Base-by-base conservation (phyloP, 352 stramenopile genomes). In the Globisporangium canariense region DNA sequence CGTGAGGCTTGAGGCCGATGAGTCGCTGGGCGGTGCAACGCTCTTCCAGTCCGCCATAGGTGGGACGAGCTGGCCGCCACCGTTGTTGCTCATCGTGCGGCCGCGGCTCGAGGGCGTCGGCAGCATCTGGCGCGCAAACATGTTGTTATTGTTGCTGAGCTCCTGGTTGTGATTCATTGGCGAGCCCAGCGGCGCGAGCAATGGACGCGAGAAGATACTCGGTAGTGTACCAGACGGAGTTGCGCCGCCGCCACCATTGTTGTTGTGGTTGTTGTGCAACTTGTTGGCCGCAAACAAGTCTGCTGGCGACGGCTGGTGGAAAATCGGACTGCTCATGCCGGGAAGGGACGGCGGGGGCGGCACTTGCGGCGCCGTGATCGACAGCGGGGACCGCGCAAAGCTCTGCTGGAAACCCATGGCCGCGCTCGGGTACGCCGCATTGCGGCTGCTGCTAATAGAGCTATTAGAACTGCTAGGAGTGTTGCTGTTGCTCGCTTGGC, bases 181-280 rank as follows among this genome's bases (percentile, higher is more conserved):
- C 32, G 77, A 82, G 2, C 65, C 49, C 34, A 83, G 49, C 3
- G 78, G 78, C 18, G 74, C 73, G 20, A 86, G 62, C 8, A 82
- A 64, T 22, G 73, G 71, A 13, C 78, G 68, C 3, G 75, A 69
- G 46, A 86, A 86, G 22, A 86, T 69, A 57, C 78, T 86, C 13
- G 78, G 78, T 0, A 86, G 67, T 10, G 75, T 74, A 2, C 46
- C 62, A 2, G 69, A 68, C 0, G 77, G 73, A 18, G 68, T 71
- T 25, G 53, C 45, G 2, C 47, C 57, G 18, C 65, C 45, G 2
- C 47, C 57, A 14, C 65, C 47, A 10, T 53, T 68, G 4, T 56
- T 51, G 54, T 11, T 49, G 43, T 22, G 20, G 40, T 46, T 46
- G 13, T 46, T 43, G 38, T 43, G 38, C 51, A 57, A 4, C 51